These are phyloP conservation scores for Saccharata proteae DNA, from an alignment of 2,329 filamentous ascomycete genomes.

Conservation along the genomic window DNA sequence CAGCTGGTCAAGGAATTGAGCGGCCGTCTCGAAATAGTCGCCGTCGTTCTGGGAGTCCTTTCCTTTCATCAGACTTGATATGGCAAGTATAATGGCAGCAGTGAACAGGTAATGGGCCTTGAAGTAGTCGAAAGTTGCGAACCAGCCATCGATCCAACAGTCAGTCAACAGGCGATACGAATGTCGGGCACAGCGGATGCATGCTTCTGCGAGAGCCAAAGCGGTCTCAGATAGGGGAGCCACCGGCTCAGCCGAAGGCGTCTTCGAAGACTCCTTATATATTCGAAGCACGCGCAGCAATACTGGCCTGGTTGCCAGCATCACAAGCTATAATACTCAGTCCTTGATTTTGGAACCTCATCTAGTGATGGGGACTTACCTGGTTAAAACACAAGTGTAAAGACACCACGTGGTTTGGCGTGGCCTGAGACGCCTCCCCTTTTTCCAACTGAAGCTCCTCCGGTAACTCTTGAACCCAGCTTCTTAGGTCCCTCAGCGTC, in stretches of 20 bases:
- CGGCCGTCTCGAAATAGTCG: constrained; percentile 12
- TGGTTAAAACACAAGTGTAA: constrained; percentile 26
- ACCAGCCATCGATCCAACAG: constrained; percentile 36
- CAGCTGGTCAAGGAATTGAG: constrained; percentile 12
- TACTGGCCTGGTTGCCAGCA: constrained; percentile 21
- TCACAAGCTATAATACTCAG: constrained; percentile 13
- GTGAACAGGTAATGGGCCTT: constrained; percentile 38
- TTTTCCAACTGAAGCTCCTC: constrained; percentile 20
- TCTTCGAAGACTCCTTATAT: constrained; percentile 10
- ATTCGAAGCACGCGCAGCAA: constrained; percentile 21
- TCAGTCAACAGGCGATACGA: constrained; percentile 32
- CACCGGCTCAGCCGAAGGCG: constrained; percentile 2
- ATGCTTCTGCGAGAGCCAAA: constrained; percentile 31
- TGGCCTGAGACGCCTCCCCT: constrained; percentile 12
- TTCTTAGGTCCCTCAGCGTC: constrained; percentile 22
- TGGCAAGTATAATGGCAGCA: constrained; percentile 31
- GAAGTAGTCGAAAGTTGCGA: constrained; percentile 37
- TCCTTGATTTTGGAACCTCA: neutral
- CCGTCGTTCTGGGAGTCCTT: constrained; percentile 6
- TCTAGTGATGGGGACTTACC: constrained; percentile 9
- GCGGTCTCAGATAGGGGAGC: constrained; percentile 17
- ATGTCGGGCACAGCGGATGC: constrained; percentile 33
- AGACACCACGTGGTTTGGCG: constrained; percentile 17
- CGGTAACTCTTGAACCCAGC: constrained; percentile 26
- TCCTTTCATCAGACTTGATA: constrained; percentile 28